Evolutionary conservation across 768 basidiomycete genomes (phyloP).

Genomic region (Galerina sulciceps): DNA sequence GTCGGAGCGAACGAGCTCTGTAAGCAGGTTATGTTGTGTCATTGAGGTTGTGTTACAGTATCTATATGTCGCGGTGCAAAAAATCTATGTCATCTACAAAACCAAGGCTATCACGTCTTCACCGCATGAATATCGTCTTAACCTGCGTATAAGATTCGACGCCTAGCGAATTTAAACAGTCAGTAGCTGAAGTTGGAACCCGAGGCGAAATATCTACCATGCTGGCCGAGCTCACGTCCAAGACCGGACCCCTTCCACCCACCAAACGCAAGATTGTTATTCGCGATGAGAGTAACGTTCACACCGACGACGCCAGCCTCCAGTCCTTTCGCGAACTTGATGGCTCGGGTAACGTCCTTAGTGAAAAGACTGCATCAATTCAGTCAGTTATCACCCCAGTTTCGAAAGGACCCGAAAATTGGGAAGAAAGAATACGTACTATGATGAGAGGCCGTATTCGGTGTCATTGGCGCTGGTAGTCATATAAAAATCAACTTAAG

Average conservation of each 20-base stretch:
- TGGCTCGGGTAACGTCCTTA: slow-evolving; percentile 64
- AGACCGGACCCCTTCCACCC: slow-evolving; percentile 4
- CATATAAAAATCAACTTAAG: background rate
- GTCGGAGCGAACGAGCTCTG: too few relatives aligned
- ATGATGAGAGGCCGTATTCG: slow-evolving; percentile 69
- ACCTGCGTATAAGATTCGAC: slow-evolving; percentile 1
- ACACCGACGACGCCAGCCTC: slow-evolving; percentile 18
- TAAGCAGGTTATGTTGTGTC: too few relatives aligned
- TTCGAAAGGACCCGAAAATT: background rate
- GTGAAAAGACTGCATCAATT: slow-evolving; percentile 68
- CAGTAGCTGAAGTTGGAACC: background rate
- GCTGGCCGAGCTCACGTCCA: background rate
- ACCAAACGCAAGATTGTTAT: background rate
- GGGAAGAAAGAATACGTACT: background rate
- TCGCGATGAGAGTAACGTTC: background rate
- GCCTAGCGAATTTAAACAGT: background rate
- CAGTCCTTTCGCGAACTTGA: slow-evolving; percentile 64
- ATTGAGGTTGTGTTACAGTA: too few relatives aligned
- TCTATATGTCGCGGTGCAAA: too few relatives aligned
- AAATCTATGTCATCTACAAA: too few relatives aligned
- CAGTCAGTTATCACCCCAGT: background rate
- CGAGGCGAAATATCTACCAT: background rate
- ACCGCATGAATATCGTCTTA: slow-evolving; percentile 4
- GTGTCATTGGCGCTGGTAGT: slow-evolving; percentile 67
- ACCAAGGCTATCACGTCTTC: background rate